Base-by-base conservation (phyloP, 805 yeast species). In the Cephaloascus fragrans region DNA sequence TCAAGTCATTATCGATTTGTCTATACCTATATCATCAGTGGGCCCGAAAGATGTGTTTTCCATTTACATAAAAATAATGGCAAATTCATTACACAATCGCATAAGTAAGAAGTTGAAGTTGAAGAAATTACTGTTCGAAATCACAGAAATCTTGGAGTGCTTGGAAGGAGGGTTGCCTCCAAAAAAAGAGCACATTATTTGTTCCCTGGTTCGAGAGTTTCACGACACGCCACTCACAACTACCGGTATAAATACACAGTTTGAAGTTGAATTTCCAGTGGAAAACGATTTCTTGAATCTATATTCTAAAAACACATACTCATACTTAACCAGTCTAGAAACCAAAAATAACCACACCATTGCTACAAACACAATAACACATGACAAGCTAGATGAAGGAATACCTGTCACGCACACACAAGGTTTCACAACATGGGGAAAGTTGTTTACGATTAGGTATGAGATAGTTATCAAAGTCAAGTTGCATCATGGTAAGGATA, bases 91-190 rank as follows among this genome's bases (percentile, higher is more conserved):
- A 28, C 51, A 55, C 45, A 53, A 59, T 41, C 51, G 50, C 19
- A 46, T 59, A 14, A 56, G 50, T 37, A 57, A 53, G 35, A 50
- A 51, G 33, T 49, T 67, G 16, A 66, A 60, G 40, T 46, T 80
- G 26, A 73, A 70, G 45, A 57, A 58, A 36, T 57, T 77, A 3
- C 54, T 64, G 0, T 56, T 73, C 34, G 78, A 74, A 42, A 45
- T 80, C 4, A 65, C 67, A 41, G 84, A 80, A 47, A 57, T 70
- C 3, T 51, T 78, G 33, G 82, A 73, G 47, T 64, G 74, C 38
- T 69, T 67, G 39, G 77, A 73, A 47, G 69, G 71, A 6, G 75
- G 75, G 3, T 57, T 66, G 19, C 67, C 75, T 1, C 67, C 70
- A n/a, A 53, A 62, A 5, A 70, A 66, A 48, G 78, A 75, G 43